phyloP scores from a whole-genome alignment of 1,139 yeast genomes.

The Yamadazyma aaseri region DNA sequence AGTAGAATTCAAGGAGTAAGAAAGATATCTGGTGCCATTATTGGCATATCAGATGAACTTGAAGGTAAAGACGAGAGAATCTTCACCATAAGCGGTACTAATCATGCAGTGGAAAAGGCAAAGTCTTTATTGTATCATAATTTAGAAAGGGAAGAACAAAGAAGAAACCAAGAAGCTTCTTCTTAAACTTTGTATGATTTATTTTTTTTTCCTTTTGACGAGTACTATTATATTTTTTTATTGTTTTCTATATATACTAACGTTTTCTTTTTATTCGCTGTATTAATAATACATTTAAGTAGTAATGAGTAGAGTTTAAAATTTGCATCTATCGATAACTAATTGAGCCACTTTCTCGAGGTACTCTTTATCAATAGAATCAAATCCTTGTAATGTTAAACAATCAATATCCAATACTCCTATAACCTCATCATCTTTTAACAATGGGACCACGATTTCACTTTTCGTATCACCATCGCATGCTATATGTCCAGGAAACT shows the following conservation, averaged over 20 bases:
- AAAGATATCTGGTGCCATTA: conserved; percentile 75
- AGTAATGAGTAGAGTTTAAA: conserved; percentile 1
- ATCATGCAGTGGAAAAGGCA: conserved; percentile 67
- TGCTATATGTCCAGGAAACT: conserved; percentile 91
- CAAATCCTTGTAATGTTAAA: conserved; percentile 61
- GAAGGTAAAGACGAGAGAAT: conserved; percentile 64
- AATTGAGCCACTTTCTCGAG: conserved; percentile 58
- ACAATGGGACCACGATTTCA: conserved; percentile 88
- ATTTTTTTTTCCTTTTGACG: background rate
- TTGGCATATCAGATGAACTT: conserved; percentile 73
- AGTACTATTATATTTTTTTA: background rate
- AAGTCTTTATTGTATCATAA: conserved; percentile 67
- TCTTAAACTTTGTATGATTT: background rate
- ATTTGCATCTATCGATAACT: conserved; percentile 51
- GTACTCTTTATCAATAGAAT: conserved; percentile 53
- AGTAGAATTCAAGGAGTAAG: conserved; percentile 85
- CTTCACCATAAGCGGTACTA: conserved; percentile 71
- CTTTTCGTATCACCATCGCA: conserved; percentile 94
- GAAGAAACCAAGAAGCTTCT: conserved; percentile 4
- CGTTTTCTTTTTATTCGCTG: background rate
- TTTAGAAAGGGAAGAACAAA: conserved; percentile 59
- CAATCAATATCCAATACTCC: conserved; percentile 93
- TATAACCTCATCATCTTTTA: conserved; percentile 39
- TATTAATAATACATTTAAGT: no score
- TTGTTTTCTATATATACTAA: background rate